These are phyloP conservation scores for Hypoxylon crocopeplum DNA, from an alignment of 495 filamentous ascomycete genomes.

Conservation along the genomic window DNA sequence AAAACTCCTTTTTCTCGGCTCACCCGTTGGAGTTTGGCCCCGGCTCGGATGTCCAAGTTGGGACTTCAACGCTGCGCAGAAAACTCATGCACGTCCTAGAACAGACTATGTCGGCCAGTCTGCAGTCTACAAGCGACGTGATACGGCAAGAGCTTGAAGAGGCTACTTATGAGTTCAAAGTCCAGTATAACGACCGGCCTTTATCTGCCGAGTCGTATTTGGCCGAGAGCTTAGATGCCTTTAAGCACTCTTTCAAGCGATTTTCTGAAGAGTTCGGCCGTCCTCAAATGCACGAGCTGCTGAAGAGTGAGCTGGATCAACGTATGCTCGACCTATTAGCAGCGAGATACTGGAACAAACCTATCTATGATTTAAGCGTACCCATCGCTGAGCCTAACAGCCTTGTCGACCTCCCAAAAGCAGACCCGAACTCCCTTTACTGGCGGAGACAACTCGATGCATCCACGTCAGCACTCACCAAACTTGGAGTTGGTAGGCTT, in stretches of 20 bases:
- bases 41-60: slow-evolving; percentile 73
- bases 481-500: slow-evolving; percentile 89
- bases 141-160: slow-evolving; percentile 97
- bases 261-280: slow-evolving; percentile 91
- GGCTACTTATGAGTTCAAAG: slow-evolving; percentile 98
- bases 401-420: slow-evolving; percentile 78
- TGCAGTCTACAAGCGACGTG: slow-evolving; percentile 85
- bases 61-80: slow-evolving; percentile 85
- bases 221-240: slow-evolving; percentile 90
- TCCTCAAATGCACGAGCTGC: slow-evolving; percentile 82
- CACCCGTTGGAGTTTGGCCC: slow-evolving; percentile 82
- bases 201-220: slow-evolving; percentile 95
- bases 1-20: slow-evolving; percentile 84
- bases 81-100: slow-evolving; percentile 98
- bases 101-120: slow-evolving; percentile 91
- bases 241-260: slow-evolving; percentile 97
- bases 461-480: slow-evolving; percentile 86
- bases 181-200: slow-evolving; percentile 97
- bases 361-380: slow-evolving; percentile 74
- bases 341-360: slow-evolving; percentile 96
- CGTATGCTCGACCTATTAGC: slow-evolving; percentile 95
- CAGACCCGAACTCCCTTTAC: slow-evolving; percentile 80
- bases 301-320: slow-evolving; percentile 94
- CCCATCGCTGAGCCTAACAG: slow-evolving; percentile 72
- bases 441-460: slow-evolving; percentile 97